Evolutionary conservation across 805 yeast genomes (phyloP).

Genomic region (Millerago galiae): DNA sequence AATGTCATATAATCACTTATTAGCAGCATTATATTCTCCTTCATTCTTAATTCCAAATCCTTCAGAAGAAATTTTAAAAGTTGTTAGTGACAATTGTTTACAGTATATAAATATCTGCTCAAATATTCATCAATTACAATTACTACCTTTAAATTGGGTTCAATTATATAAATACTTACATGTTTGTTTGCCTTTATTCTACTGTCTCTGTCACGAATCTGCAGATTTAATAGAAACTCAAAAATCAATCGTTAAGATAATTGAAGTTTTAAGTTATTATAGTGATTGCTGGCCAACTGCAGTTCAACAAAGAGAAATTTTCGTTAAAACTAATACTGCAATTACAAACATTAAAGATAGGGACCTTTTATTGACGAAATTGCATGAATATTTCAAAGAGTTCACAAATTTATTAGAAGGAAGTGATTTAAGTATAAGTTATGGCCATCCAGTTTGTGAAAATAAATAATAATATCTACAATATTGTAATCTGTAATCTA

Average conservation of each 20-base stretch:
- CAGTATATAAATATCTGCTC: conserved; percentile 37
- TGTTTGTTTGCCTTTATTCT: conserved; percentile 40
- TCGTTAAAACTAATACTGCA: conserved; percentile 36
- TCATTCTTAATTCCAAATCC: conserved; percentile 41
- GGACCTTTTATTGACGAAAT: neutral
- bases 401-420: neutral
- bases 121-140: conserved; percentile 35
- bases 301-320: conserved; percentile 36
- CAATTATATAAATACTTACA: conserved; percentile 40
- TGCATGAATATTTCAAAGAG: neutral
- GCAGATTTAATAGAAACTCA: conserved; percentile 40
- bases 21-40: conserved; percentile 40
- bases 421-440: conserved; percentile 2
- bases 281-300: conserved; percentile 43
- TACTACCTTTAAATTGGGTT: conserved; percentile 45
- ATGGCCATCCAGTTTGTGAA: neutral
- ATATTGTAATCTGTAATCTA: neutral
- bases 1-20: conserved; percentile 38
- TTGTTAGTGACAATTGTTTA: conserved; percentile 37
- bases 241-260: conserved; percentile 38
- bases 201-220: conserved; percentile 41
- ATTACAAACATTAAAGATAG: conserved; percentile 25
- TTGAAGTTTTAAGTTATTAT: conserved; percentile 40
- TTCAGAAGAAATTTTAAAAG: conserved; percentile 29
- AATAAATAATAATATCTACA: neutral